Evolutionary conservation across 441 rosid genomes (phyloP).

Genomic region (Populus trichocarpa): DNA sequence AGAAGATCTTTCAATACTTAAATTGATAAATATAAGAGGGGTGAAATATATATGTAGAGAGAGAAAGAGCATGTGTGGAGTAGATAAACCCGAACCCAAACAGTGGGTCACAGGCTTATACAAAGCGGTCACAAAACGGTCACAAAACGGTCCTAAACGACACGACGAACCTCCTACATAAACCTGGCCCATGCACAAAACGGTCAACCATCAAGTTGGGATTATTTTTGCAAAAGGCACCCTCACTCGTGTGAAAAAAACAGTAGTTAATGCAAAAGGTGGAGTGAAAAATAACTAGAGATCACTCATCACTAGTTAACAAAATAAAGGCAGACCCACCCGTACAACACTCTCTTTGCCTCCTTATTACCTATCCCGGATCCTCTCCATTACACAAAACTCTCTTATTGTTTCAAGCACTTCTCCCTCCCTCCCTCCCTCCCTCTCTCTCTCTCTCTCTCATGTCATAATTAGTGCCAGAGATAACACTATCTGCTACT

Average conservation of each 20-base stretch:
- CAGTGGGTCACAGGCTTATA: no score
- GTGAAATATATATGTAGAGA: no score
- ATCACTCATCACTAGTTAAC: not conserved
- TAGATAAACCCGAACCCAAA: no score
- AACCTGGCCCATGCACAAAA: conserved; percentile 1
- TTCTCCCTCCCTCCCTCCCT: not conserved
- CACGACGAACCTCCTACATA: not conserved
- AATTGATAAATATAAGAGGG: no score
- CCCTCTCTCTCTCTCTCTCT: not conserved
- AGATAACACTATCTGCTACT: conserved; percentile 13
- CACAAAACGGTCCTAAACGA: no score
- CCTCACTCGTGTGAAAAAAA: not conserved
- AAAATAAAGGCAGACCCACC: conserved; percentile 33
- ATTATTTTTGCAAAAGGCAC: not conserved
- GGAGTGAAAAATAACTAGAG: not conserved
- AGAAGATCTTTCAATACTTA: no score
- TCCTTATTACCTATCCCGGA: conserved; percentile 49
- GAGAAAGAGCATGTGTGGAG: no score
- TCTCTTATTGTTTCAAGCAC: conserved; percentile 1
- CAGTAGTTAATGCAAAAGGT: conserved; percentile 9
- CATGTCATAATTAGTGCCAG: not conserved
- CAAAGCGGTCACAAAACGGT: no score
- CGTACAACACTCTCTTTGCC: conserved; percentile 23
- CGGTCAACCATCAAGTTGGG: conserved; percentile 7
- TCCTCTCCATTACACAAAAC: conserved; percentile 36